These are phyloP conservation scores for Pythium oligandrum DNA, from an alignment of 352 stramenopile species.

Conservation along the genomic window DNA sequence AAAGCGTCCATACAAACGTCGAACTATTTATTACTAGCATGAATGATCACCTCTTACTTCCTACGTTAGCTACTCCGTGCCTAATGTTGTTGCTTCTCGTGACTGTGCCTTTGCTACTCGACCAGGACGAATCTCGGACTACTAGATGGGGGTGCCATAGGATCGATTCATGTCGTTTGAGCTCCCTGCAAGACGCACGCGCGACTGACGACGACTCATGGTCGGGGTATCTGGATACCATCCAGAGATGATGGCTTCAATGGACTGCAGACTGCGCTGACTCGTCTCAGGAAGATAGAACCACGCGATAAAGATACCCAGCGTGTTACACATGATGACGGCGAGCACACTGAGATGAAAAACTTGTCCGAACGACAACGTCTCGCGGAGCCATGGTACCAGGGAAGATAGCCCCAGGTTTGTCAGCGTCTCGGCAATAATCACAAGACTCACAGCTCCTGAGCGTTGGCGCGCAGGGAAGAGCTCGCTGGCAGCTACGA, in stretches of 20 bases:
- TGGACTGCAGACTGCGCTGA: slow-evolving; percentile 68
- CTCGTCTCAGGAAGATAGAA: slow-evolving; percentile 77
- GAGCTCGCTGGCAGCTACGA: slow-evolving; percentile 63
- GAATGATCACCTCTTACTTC: too few relatives aligned
- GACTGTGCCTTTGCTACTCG: background rate
- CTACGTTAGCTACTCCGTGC: too few relatives aligned
- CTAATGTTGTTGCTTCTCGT: too few relatives aligned
- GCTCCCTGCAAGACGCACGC: slow-evolving; percentile 32
- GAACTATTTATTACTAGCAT: too few relatives aligned
- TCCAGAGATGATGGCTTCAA: slow-evolving; percentile 70
- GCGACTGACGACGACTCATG: slow-evolving; percentile 25
- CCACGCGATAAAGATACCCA: slow-evolving; percentile 41
- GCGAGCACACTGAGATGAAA: slow-evolving; percentile 30
- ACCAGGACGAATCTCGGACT: slow-evolving; percentile 4
- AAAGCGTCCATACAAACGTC: too few relatives aligned
- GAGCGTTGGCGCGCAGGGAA: slow-evolving; percentile 65
- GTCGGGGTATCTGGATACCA: slow-evolving; percentile 71
- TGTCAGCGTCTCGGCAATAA: slow-evolving; percentile 54
- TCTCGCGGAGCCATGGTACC: slow-evolving; percentile 27
- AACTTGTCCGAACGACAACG: slow-evolving; percentile 26
- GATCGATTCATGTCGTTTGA: too few relatives aligned
- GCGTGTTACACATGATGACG: slow-evolving; percentile 46
- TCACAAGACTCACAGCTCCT: slow-evolving; percentile 55
- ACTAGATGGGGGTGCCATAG: slow-evolving; percentile 2
- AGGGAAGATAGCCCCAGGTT: slow-evolving; percentile 33